Base-by-base conservation (phyloP, 2,329 filamentous ascomycete species). In the Exserohilum turcica region DNA sequence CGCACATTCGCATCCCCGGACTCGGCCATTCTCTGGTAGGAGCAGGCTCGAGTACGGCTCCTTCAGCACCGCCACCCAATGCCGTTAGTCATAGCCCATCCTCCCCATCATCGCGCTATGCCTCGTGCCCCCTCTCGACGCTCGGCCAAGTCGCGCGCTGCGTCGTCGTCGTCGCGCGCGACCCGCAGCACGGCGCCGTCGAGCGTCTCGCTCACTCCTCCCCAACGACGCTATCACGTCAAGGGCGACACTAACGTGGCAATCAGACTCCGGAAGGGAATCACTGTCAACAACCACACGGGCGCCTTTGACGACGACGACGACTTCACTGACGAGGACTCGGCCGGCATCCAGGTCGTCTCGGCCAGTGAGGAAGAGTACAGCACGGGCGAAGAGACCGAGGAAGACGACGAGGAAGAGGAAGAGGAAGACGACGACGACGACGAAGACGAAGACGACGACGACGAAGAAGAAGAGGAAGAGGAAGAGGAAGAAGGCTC, bases 81-180 rank as follows among this genome's bases (percentile, higher is more conserved):
- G 74, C 73, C 72, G 73, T 75, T 74, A 75, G 73, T 75, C 67
- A 68, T 73, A 69, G 65, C 70, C 67, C 69, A 54, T 40, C 35
- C 74, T 63, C 70, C 71, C 63, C 63, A 69, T 60, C 64, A 57
- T 67, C 69, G 63, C 58, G 57, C 64, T 53, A 49, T 61, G 52
- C 48, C 57, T 53, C 50, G 54, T 53, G 21, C 56, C 52, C 56
- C 63, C 38, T 64, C 63, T 18, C 60, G 59, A 55, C 69, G 66
- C 57, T 61, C 64, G 57, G 57, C 59, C 56, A 63, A 60, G 55
- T 61, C 67, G 59, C 55, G 49, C 56, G 52, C 54, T 51, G 57
- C 57, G 48, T 65, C 67, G 51, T 63, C 60, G 52, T 60, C 61
- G 46, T 68, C 65, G 43, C 59, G 57, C 53, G 57, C 60, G 43